phyloP scores from a whole-genome alignment of 2,329 filamentous ascomycete species.

The Clarireedia paspali region DNA sequence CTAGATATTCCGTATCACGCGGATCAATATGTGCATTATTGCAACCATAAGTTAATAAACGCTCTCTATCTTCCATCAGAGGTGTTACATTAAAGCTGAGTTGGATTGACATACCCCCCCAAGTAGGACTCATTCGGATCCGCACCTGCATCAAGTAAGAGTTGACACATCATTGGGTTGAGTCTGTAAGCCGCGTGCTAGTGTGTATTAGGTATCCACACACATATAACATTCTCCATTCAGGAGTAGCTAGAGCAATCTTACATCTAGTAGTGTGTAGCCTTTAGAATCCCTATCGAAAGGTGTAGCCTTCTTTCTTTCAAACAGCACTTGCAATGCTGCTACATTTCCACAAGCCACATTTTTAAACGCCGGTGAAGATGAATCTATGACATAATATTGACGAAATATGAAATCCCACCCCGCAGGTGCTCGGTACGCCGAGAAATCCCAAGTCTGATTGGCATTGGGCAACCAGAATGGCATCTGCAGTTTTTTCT shows the following conservation, averaged over 20 bases:
- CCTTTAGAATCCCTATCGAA: not conserved
- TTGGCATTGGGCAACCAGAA: not conserved
- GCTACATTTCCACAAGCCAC: not conserved
- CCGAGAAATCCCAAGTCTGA: not conserved
- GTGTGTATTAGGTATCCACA: not conserved
- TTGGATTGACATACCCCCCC: not conserved
- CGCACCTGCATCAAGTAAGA: not conserved
- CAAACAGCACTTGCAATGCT: not conserved
- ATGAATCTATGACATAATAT: not conserved
- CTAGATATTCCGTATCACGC: too few species aligned
- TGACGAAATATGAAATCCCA: not conserved
- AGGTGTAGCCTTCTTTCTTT: not conserved
- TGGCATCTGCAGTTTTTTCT: not conserved
- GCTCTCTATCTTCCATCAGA: too few species aligned
- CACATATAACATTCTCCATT: too few species aligned
- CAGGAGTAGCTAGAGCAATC: not conserved
- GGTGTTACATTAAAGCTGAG: not conserved
- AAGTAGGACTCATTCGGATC: not conserved
- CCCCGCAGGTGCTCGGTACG: not conserved
- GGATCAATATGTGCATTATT: accelerated
- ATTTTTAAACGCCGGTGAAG: not conserved
- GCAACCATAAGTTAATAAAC: too few species aligned
- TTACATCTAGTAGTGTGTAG: not conserved
- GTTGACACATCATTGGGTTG: not conserved
- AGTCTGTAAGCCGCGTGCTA: not conserved